Conservation (phyloP, 228 moss, liverwort and hornwort species). For the Sphagnum fallax region DNA sequence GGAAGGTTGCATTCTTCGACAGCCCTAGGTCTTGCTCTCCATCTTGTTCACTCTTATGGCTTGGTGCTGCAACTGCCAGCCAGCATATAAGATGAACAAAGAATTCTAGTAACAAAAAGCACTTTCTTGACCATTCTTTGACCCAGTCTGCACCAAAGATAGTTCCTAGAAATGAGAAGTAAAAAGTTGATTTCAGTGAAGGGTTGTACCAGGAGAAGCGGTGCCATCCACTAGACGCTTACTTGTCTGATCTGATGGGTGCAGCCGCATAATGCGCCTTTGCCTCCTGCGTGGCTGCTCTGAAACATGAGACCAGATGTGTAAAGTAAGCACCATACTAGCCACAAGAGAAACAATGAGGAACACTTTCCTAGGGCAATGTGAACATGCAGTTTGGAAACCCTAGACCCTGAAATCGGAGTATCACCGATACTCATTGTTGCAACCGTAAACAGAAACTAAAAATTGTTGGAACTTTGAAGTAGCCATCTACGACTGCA, state of each 20-base stretch:
- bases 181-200: neutral
- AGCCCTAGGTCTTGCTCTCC: slow-evolving; percentile 10
- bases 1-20: slow-evolving; percentile 76
- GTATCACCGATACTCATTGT: neutral
- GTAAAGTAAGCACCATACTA: no score
- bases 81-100: neutral
- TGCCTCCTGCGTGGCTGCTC: slow-evolving; percentile 20
- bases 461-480: neutral
- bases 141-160: neutral
- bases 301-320: neutral
- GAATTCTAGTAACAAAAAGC: neutral
- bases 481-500: neutral
- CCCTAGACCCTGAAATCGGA: neutral
- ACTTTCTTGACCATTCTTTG: neutral
- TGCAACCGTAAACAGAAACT: neutral
- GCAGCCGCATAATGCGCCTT: slow-evolving; percentile 45
- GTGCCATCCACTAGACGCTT: slow-evolving; percentile 42
- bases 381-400: neutral
- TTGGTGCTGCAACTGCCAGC: slow-evolving; percentile 2
- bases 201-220: slow-evolving; percentile 19
- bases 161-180: neutral
- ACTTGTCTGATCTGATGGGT: slow-evolving; percentile 50
- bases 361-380: neutral
- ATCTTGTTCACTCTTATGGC: neutral
- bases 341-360: no score